Conservation (phyloP, 306 rosid species). For the Castanea crenata region DNA sequence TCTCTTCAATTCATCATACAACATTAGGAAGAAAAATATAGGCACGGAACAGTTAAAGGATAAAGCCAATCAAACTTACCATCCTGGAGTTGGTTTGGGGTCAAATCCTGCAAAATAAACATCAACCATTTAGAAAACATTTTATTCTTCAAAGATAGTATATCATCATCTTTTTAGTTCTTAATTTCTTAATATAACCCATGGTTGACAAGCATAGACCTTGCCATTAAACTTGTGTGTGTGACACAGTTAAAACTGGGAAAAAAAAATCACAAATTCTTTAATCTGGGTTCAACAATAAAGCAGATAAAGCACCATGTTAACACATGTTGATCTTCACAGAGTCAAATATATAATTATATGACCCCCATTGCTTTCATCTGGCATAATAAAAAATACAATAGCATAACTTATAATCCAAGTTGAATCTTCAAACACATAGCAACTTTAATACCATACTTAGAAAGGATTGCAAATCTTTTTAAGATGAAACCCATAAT, state of each 20-base stretch:
- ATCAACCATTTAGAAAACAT: slow-evolving; percentile 21
- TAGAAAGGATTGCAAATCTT: no score
- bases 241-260: neutral
- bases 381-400: neutral
- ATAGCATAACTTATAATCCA: neutral
- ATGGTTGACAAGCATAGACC: slow-evolving; percentile 7
- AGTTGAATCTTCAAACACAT: no score
- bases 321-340: neutral
- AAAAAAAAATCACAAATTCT: neutral
- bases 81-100: slow-evolving; percentile 89
- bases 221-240: neutral
- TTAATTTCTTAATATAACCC: slow-evolving; percentile 4
- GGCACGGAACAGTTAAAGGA: slow-evolving; percentile 1
- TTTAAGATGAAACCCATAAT: neutral
- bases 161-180: neutral
- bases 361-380: slow-evolving; percentile 2
- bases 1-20: slow-evolving; percentile 8
- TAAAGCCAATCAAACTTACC: slow-evolving; percentile 47
- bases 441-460: no score
- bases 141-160: neutral
- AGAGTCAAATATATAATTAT: neutral
- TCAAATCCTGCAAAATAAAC: slow-evolving; percentile 72
- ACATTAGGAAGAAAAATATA: slow-evolving; percentile 1
- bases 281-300: neutral
- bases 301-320: neutral